Percentiles rank a stretch among this genome's conserved stretches.
phyloP scores from a whole-genome alignment of 768 basidiomycete genomes.

The Phylloporus rhodoxanthus region DNA sequence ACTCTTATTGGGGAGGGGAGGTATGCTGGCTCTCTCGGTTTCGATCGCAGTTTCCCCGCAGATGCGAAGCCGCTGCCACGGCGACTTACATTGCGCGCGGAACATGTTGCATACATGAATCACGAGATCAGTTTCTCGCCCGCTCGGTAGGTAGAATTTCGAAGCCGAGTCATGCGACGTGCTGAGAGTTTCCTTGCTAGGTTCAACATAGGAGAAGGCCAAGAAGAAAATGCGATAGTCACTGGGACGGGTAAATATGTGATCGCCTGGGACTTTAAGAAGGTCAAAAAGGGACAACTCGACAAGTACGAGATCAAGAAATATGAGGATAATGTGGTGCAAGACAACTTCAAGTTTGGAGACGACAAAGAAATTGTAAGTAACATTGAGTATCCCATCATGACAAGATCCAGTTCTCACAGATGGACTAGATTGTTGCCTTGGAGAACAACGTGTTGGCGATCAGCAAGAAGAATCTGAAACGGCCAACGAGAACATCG shows the following conservation, averaged over 20 bases:
- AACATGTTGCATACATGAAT: conserved; percentile 94
- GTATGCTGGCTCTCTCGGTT: conserved; percentile 78
- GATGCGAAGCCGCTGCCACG: conserved; percentile 87
- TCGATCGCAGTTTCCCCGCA: conserved; percentile 94
- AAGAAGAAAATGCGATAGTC: conserved; percentile 91
- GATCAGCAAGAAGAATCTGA: conserved; percentile 89
- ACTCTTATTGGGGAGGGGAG: conserved; percentile 89
- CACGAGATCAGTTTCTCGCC: conserved; percentile 83
- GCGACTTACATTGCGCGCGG: conserved; percentile 78
- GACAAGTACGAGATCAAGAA: conserved; percentile 96
- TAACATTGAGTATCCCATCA: background rate
- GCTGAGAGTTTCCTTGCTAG: conserved; percentile 35
- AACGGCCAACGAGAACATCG: conserved; percentile 73
- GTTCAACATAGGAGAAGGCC: conserved; percentile 86
- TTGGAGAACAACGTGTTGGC: conserved; percentile 90
- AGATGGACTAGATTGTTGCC: conserved; percentile 74
- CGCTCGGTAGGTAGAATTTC: conserved; percentile 58
- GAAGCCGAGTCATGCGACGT: background rate
- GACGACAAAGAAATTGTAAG: conserved; percentile 94
- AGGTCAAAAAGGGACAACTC: conserved; percentile 86
- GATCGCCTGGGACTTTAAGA: conserved; percentile 95
- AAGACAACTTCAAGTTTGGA: conserved; percentile 97
- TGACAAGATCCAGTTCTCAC: conserved; percentile 1
- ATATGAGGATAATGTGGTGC: conserved; percentile 91
- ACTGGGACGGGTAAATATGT: conserved; percentile 91